Conservation (phyloP, 257 asterid species). For the Gynochthodes officinalis region DNA sequence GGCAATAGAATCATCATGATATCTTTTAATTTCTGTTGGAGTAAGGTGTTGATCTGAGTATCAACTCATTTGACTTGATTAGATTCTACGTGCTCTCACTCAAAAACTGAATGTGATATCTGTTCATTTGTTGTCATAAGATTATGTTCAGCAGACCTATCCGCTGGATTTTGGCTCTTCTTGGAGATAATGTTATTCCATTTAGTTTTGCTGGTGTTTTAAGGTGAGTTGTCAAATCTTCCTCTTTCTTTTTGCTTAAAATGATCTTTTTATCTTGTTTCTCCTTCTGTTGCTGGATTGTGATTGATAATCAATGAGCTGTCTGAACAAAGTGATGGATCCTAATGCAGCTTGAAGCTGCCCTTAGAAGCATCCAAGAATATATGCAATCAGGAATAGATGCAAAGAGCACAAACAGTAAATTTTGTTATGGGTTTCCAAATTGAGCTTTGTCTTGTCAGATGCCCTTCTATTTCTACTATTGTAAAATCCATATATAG, state of each 20-base stretch:
- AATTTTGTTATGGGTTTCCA: background rate
- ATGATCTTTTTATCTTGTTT: background rate
- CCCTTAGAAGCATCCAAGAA: background rate
- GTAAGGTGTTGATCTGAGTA: slow-evolving; percentile 3
- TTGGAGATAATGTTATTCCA: slow-evolving; percentile 77
- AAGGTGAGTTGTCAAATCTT: slow-evolving; percentile 44
- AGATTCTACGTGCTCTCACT: background rate
- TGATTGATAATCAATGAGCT: background rate
- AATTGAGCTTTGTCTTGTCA: background rate
- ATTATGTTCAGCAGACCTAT: slow-evolving; percentile 91
- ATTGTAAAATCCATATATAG: background rate
- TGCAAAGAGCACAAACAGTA: background rate
- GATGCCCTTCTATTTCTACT: background rate
- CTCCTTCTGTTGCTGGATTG: background rate
- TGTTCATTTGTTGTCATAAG: slow-evolving; percentile 30
- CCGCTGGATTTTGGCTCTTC: slow-evolving; percentile 94
- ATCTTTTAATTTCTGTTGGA: background rate
- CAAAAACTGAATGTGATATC: slow-evolving; percentile 9
- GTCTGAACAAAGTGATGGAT: background rate
- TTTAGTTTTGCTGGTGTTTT: slow-evolving; percentile 72
- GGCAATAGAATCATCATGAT: background rate
- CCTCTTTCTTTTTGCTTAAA: background rate
- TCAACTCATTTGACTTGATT: background rate
- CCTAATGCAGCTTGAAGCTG: background rate
- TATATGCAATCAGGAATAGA: background rate